Base-by-base conservation (phyloP, 345 rosid genomes). In the Salix caprea region DNA sequence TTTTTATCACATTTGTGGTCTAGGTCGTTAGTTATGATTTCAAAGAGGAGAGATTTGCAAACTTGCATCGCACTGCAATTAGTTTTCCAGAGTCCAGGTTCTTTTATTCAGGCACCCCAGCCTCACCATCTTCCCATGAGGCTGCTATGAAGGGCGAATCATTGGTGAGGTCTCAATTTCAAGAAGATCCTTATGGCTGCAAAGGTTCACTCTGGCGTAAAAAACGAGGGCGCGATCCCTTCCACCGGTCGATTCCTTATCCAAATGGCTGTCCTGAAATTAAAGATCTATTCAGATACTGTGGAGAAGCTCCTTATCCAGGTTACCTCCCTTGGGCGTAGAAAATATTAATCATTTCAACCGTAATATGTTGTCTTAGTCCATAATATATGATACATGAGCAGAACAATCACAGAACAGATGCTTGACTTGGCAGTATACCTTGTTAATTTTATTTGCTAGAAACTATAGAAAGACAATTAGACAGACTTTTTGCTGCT, bases 21-120 rank as follows among this genome's bases (percentile, higher is more conserved):
- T 81, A 93, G 99, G 96, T 95, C 77, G 97, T 95, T 66, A 95
- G 99, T 72, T 95, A 93, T 78, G 97, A 95, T 77, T 95, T 93
- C 85, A 95, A 95, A 79, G 90, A 88, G 82, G 93, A 88, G 74
- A 90, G 99, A 65, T 95, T 95, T 72, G 85, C 92, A 7, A 86
- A 89, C 67, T 80, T 93, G 80, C 98, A 93, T 81, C 93, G 99
- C 21, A 78, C 89, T 46, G 96, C 98, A 7, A 88, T 95, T 65
- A 86, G 90, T 32, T 95, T 95, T 80, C 99, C 98, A 0, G 92
- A 89, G 69, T 86, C 90, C 1, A 90, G 93, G 67, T 93, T 95
- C 85, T 88, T 83, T 71, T 95, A 87, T 77, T 24, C 73, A 19
- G 99, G 98, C 79, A 93, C 98, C 60, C 92, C 99, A 13, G 82